phyloP scores from a whole-genome alignment of 164 flowering plant species.

The Chloranthus sessilifolius region DNA sequence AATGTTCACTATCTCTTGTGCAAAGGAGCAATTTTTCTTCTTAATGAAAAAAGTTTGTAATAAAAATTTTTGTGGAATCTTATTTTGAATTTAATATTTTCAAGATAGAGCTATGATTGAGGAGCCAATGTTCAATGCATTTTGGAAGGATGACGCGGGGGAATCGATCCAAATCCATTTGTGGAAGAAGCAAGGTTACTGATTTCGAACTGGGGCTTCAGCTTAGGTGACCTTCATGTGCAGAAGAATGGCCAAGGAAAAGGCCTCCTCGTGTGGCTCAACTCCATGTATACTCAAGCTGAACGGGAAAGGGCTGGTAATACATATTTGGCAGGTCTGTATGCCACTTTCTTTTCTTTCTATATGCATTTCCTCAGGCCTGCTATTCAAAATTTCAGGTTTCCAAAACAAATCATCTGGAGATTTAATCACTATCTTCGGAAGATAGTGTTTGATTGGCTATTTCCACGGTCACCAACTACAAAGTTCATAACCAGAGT shows the following conservation, averaged over 20 bases:
- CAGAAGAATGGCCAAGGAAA: constrained; percentile 49
- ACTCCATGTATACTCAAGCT: constrained; percentile 54
- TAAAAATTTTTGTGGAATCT: no score
- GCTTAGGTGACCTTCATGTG: constrained; percentile 63
- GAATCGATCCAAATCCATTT: constrained; percentile 74
- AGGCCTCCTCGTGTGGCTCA: constrained; percentile 65
- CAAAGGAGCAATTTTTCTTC: no score
- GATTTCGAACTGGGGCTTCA: constrained; percentile 92
- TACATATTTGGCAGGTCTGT: constrained; percentile 97
- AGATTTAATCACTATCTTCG: no score
- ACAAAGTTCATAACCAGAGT: no score
- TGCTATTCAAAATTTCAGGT: no score
- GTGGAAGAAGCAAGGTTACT: constrained; percentile 78
- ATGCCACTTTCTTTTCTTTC: constrained; percentile 2
- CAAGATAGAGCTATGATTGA: constrained; percentile 64
- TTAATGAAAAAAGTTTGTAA: no score
- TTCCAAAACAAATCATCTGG: no score
- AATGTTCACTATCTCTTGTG: no score
- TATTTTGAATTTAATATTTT: no score
- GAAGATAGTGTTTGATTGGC: not conserved
- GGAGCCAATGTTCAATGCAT: constrained; percentile 48
- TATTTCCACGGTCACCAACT: no score
- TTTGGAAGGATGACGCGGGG: constrained; percentile 82
- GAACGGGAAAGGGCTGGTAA: constrained; percentile 70
- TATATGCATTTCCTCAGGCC: not conserved